phyloP scores from a whole-genome alignment of 1,139 yeast genomes.

The Candida glucosophila region DNA sequence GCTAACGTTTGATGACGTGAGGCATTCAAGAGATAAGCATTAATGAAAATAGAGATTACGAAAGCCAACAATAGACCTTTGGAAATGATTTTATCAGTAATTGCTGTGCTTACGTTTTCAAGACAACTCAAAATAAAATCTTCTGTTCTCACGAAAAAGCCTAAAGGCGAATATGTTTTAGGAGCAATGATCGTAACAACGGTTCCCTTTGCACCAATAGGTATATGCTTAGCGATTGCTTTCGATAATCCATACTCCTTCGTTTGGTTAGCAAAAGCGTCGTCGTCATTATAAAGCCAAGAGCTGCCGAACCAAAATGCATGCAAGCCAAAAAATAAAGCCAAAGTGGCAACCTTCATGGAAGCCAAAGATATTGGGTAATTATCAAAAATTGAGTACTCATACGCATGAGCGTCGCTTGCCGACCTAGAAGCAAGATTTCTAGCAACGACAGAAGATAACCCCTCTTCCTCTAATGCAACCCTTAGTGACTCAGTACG shows the following conservation, averaged over 20 bases:
- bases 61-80: constrained; percentile 70
- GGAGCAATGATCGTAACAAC: constrained; percentile 63
- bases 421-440: constrained; percentile 57
- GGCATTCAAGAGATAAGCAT: constrained; percentile 75
- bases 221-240: constrained; percentile 32
- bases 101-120: constrained; percentile 58
- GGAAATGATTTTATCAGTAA: constrained; percentile 74
- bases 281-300: constrained; percentile 62
- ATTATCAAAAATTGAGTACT: constrained; percentile 18
- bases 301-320: constrained; percentile 70
- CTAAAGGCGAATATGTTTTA: constrained; percentile 61
- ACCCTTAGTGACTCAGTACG: constrained; percentile 73
- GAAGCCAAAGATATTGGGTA: constrained; percentile 39
- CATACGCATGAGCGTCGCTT: constrained; percentile 31
- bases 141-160: constrained; percentile 56
- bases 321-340: constrained; percentile 64
- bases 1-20: constrained; percentile 50
- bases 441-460: constrained; percentile 59
- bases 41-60: constrained; percentile 68
- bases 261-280: constrained; percentile 18
- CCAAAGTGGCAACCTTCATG: constrained; percentile 59
- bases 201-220: constrained; percentile 40
- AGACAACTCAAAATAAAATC: constrained; percentile 48
- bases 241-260: constrained; percentile 28
- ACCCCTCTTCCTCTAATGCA: constrained; percentile 91